Evolutionary conservation across 768 basidiomycete genomes (phyloP), one percentile per base, ranked within the genome.

Genomic region (Naganishia friedmannii): DNA sequence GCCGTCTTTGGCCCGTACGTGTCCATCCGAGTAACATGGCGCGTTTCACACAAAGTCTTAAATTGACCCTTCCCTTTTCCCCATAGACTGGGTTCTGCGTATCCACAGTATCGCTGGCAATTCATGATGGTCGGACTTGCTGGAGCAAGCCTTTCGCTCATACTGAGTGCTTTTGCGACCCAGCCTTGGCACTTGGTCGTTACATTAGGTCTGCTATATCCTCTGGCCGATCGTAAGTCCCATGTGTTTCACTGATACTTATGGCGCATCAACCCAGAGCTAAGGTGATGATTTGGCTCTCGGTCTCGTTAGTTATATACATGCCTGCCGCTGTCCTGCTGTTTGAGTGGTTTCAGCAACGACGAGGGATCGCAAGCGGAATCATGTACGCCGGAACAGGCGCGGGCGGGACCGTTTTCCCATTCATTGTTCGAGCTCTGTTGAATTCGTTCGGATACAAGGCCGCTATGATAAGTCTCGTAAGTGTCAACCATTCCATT

Each of bases 151-250:
- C 55, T 71, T 12, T 70, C 70, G 8, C 67, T 77, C 31, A 69
- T 78, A 12, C 65, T 66, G 13, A 71, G 70, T 57, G 77, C 73
- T 8, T 77, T 77, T 51, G 77, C 70, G 1, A 78, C 76, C 21
- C 65, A 79, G 74, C 76, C 78, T 26, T 79, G 78, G 78, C 78
- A 79, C 46, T 72, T 79, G 3, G 66, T 79, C 31, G 56, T 79
- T 7, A 77, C 76, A 2, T 58, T 79, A 15, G 76, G 78, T 19
- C 13, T 68, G 17, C 68, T 77, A 34, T 79, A 79, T 57, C 78
- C 78, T 13, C 60, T 76, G 46, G 57, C 23, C 21, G 48, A 23
- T 32, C 56, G 58, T 56, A 26, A 51, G 60, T 60, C n/a, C n/a
- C n/a, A n/a, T n/a, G n/a, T n/a, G n/a, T n/a, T n/a, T n/a, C n/a